Conservation (phyloP, 1,284 basidiomycete genomes). For the Lentinus polychrous region DNA sequence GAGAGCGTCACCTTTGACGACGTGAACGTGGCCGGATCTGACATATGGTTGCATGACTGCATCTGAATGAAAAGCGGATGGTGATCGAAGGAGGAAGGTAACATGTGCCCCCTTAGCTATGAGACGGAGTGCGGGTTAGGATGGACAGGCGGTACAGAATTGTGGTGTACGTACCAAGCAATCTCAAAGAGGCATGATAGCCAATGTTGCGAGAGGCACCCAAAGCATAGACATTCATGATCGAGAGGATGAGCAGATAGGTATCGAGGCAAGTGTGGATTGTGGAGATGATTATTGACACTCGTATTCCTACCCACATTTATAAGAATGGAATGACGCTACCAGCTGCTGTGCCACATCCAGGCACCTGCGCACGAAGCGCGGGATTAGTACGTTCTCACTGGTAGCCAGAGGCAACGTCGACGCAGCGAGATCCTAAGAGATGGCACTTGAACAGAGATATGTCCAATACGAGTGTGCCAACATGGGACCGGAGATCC, state of each 20-base stretch:
- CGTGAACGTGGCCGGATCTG: conserved; percentile 34
- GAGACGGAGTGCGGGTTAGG: neutral
- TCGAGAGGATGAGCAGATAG: neutral
- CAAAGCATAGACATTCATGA: conserved; percentile 34
- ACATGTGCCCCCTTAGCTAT: conserved; percentile 41
- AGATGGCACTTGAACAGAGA: too few relatives aligned
- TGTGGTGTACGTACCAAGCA: conserved; percentile 36
- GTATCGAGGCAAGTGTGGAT: too few relatives aligned
- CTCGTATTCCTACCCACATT: too few relatives aligned
- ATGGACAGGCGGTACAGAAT: neutral
- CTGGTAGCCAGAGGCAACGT: too few relatives aligned
- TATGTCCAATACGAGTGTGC: too few relatives aligned
- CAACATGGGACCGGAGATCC: too few relatives aligned
- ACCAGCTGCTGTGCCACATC: too few relatives aligned
- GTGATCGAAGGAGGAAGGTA: conserved; percentile 43
- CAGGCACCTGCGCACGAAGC: too few relatives aligned
- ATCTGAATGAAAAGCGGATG: conserved; percentile 39
- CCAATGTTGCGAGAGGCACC: conserved; percentile 63
- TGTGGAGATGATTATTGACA: too few relatives aligned
- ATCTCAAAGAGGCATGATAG: conserved; percentile 42
- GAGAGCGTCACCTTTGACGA: conserved; percentile 50
- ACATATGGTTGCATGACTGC: conserved; percentile 34
- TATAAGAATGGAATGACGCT: too few relatives aligned
- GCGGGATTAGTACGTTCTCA: too few relatives aligned
- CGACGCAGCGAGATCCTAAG: too few relatives aligned